A percentile compares a stretch with the other conserved stretches of the same genome.
These are phyloP conservation scores for Fragaria ananassa DNA, from an alignment of 306 rosid species.

Conservation along the genomic window DNA sequence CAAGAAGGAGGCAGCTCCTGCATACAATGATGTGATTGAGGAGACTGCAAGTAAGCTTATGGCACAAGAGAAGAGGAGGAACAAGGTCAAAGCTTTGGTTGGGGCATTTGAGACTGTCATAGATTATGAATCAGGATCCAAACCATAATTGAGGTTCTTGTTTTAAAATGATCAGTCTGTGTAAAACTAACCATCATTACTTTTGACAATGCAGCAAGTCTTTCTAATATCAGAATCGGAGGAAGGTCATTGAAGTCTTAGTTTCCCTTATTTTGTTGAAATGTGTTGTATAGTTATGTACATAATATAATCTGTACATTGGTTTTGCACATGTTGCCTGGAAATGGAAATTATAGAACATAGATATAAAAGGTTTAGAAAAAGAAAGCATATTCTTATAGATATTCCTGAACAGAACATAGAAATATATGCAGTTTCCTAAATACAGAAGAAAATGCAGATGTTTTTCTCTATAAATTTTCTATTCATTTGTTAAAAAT, in stretches of 20 bases:
- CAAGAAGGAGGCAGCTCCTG: slow-evolving; percentile 48
- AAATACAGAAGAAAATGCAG: neutral
- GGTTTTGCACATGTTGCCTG: neutral
- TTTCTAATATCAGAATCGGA: neutral
- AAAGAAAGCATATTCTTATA: neutral
- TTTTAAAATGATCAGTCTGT: neutral
- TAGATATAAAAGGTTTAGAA: neutral
- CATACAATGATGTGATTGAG: slow-evolving; percentile 70
- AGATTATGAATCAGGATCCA: slow-evolving; percentile 62
- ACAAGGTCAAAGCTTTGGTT: slow-evolving; percentile 78
- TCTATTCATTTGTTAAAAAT: neutral
- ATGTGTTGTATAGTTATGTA: neutral
- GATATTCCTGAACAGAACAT: neutral
- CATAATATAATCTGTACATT: neutral
- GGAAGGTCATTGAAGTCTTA: neutral
- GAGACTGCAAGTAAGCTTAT: slow-evolving; percentile 51
- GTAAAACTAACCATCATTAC: neutral
- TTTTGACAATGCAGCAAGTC: neutral
- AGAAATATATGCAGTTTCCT: neutral
- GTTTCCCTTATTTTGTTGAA: slow-evolving; percentile 5
- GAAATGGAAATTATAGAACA: neutral
- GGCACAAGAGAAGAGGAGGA: slow-evolving; percentile 52
- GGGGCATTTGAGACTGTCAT: slow-evolving; percentile 94
- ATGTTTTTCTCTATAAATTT: neutral
- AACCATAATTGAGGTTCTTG: neutral